Evolutionary conservation across 352 stramenopile species (phyloP).

Genomic region (Thalassiosira livingstoniorum): DNA sequence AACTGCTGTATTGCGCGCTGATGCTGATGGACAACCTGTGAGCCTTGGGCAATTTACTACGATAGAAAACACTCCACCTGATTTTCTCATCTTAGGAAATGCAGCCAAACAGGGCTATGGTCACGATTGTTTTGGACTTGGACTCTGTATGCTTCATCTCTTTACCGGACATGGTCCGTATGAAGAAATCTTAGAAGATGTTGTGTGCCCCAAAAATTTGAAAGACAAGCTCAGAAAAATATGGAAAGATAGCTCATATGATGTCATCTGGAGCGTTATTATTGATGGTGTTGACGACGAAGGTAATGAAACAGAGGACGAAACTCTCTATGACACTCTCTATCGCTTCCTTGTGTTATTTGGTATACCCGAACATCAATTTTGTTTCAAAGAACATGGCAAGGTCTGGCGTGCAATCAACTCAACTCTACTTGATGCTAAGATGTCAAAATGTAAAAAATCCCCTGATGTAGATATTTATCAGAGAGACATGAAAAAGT

Average conservation of each 20-base stretch:
- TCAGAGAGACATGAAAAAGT: slow-evolving; percentile 67
- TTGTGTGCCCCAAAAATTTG: slow-evolving; percentile 90
- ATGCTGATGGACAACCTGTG: slow-evolving; percentile 91
- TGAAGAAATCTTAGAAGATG: slow-evolving; percentile 95
- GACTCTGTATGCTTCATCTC: slow-evolving; percentile 95
- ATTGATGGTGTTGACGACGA: slow-evolving; percentile 77
- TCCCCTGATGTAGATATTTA: slow-evolving; percentile 63
- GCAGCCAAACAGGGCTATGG: slow-evolving; percentile 90
- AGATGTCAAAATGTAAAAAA: slow-evolving; percentile 2
- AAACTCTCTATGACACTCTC: slow-evolving; percentile 93
- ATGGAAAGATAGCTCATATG: slow-evolving; percentile 87
- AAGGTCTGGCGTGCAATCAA: slow-evolving; percentile 75
- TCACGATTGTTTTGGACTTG: slow-evolving; percentile 95
- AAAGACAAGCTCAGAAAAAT: slow-evolving; percentile 88
- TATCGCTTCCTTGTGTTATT: slow-evolving; percentile 97
- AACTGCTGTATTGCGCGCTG: slow-evolving; percentile 91
- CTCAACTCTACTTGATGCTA: slow-evolving; percentile 42
- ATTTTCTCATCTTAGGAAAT: slow-evolving; percentile 95
- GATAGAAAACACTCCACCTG: slow-evolving; percentile 96
- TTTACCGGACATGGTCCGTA: slow-evolving; percentile 97
- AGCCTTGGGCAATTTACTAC: slow-evolving; percentile 96
- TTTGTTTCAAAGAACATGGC: slow-evolving; percentile 45
- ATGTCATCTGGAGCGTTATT: slow-evolving; percentile 74
- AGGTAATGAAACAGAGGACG: slow-evolving; percentile 78
- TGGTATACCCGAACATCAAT: slow-evolving; percentile 87